Percentiles rank a stretch among this genome's conserved stretches.
Conservation (phyloP, 2,329 filamentous ascomycete genomes). For the Ceratocystis ficicola region DNA sequence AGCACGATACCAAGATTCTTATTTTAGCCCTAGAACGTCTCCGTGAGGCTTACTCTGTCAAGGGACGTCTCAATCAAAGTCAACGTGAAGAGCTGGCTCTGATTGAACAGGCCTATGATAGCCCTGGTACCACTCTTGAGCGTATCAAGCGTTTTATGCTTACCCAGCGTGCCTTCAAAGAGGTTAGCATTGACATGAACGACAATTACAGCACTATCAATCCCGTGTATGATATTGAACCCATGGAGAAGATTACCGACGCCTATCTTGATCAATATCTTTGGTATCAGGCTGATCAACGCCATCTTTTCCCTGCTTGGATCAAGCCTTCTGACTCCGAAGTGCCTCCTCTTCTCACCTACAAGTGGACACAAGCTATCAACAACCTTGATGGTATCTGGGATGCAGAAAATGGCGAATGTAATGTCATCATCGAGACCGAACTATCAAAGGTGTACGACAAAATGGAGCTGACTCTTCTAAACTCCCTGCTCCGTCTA, state of each 20-base stretch:
- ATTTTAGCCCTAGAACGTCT: slow-evolving; percentile 89
- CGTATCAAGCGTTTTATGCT: slow-evolving; percentile 95
- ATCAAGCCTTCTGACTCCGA: slow-evolving; percentile 98
- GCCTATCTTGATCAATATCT: slow-evolving; percentile 97
- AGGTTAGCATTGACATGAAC: slow-evolving; percentile 99
- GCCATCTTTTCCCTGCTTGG: slow-evolving; percentile 94
- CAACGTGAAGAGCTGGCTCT: slow-evolving; percentile 92
- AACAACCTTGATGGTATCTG: slow-evolving; percentile 95
- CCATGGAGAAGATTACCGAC: slow-evolving; percentile 98
- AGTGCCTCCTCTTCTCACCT: slow-evolving; percentile 82
- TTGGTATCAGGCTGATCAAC: slow-evolving; percentile 97
- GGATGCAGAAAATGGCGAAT: slow-evolving; percentile 87
- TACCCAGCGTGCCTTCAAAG: slow-evolving; percentile 96
- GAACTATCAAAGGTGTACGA: slow-evolving; percentile 98
- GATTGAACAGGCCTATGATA: slow-evolving; percentile 97
- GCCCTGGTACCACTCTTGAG: slow-evolving; percentile 86
- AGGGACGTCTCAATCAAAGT: slow-evolving; percentile 90
- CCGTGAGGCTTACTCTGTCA: slow-evolving; percentile 92
- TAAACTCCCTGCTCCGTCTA: slow-evolving; percentile 81
- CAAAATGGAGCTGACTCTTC: slow-evolving; percentile 91
- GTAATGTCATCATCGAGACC: slow-evolving; percentile 97
- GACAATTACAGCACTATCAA: slow-evolving; percentile 99
- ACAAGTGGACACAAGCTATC: slow-evolving; percentile 99
- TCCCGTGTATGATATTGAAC: slow-evolving; percentile 96
- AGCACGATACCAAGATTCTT: slow-evolving; percentile 97